These are phyloP conservation scores for Penicillium brevicompactum DNA, from an alignment of 2,329 filamentous ascomycete genomes.

Conservation along the genomic window DNA sequence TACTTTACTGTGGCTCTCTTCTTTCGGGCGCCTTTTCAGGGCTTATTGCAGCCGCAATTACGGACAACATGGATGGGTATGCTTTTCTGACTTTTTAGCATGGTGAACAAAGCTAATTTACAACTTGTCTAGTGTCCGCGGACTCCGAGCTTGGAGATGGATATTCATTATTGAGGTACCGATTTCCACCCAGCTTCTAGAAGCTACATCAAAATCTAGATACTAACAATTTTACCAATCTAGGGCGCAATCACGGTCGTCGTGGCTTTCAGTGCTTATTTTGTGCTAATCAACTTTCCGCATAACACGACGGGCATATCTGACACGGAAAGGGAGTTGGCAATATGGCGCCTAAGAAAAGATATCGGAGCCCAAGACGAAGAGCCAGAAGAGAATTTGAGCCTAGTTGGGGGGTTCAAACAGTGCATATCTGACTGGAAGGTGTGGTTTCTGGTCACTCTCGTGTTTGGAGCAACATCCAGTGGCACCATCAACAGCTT, in stretches of 20 bases:
- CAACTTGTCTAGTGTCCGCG: background rate
- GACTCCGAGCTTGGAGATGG: background rate
- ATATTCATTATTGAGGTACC: background rate
- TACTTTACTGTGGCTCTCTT: conserved; percentile 47
- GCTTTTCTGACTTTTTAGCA: background rate
- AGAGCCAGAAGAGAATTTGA: background rate
- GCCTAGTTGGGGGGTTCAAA: background rate
- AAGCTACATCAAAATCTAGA: too few relatives aligned
- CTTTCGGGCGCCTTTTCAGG: conserved; percentile 38
- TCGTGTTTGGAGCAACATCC: background rate
- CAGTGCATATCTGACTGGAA: background rate
- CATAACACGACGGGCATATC: background rate
- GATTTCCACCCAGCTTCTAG: too few relatives aligned
- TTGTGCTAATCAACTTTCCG: background rate
- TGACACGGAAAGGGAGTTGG: background rate
- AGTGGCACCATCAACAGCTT: conserved; percentile 40
- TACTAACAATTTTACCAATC: background rate
- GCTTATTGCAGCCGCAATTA: background rate
- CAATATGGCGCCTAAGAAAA: background rate
- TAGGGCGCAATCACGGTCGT: conserved; percentile 1
- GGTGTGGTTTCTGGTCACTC: background rate
- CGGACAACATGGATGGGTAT: background rate
- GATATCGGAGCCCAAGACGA: background rate
- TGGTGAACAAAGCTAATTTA: background rate
- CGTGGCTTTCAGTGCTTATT: conserved; percentile 1